These are phyloP conservation scores for Claviceps sp. DNA, from an alignment of 2,329 filamentous ascomycete species.

Conservation along the genomic window DNA sequence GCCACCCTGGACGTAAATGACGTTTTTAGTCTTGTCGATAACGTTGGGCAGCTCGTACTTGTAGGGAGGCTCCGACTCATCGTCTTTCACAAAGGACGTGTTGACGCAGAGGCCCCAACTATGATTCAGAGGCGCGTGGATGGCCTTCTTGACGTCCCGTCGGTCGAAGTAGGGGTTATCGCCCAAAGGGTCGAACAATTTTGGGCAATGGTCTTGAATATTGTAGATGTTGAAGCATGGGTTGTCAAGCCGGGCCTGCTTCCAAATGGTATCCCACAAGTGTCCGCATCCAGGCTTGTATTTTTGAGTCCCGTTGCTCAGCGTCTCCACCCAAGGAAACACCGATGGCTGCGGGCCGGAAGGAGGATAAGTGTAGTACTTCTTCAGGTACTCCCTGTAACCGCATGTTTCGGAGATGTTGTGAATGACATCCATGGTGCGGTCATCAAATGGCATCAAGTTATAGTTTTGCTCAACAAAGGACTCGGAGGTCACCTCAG, in stretches of 20 bases:
- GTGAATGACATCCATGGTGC: conserved; percentile 38
- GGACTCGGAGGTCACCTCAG: conserved; percentile 35
- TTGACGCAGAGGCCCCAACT: conserved; percentile 8
- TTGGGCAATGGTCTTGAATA: conserved; percentile 57
- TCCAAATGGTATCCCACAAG: conserved; percentile 41
- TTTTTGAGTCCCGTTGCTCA: conserved; percentile 15
- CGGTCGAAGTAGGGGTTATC: conserved; percentile 68
- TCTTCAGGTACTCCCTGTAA: conserved; percentile 44
- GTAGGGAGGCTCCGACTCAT: conserved; percentile 28
- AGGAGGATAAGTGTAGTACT: conserved; percentile 57
- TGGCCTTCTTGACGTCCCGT: conserved; percentile 52
- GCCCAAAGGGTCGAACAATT: conserved; percentile 54
- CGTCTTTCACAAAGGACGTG: conserved; percentile 9
- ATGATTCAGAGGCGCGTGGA: conserved; percentile 43
- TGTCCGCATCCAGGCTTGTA: conserved; percentile 36
- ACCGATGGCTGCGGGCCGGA: conserved; percentile 41
- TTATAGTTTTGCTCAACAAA: conserved; percentile 48
- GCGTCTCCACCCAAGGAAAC: conserved; percentile 27
- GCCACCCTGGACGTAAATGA: conserved; percentile 59
- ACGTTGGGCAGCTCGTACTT: conserved; percentile 52
- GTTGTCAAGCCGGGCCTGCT: conserved; percentile 45
- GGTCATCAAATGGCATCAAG: conserved; percentile 51
- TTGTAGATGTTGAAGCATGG: conserved; percentile 73
- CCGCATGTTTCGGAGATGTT: conserved; percentile 43
- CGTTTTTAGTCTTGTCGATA: conserved; percentile 59